Percentiles rank a stretch among this genome's conserved stretches.
Conservation (phyloP, 2,329 filamentous ascomycete genomes). For the Fusarium sp. region DNA sequence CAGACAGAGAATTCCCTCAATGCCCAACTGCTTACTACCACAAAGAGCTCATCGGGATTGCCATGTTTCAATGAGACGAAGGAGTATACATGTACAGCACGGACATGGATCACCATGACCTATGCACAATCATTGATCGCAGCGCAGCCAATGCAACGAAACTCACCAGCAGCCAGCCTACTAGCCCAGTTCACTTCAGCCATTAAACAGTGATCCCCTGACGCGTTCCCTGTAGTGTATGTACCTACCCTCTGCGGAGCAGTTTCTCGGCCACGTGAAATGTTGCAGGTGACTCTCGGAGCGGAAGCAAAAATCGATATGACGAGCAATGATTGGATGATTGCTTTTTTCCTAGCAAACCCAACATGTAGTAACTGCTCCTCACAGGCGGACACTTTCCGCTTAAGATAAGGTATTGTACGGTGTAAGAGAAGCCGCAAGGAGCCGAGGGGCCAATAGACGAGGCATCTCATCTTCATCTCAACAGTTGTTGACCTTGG, state of each 20-base stretch:
- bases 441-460: not conserved
- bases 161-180: not conserved
- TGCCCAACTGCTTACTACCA: not conserved
- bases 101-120: conserved; percentile 36
- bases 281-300: conserved; percentile 31
- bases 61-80: conserved; percentile 12
- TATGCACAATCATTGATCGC: conserved; percentile 24
- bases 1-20: not conserved
- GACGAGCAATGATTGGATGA: not conserved
- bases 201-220: conserved; percentile 7
- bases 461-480: not conserved
- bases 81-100: conserved; percentile 17
- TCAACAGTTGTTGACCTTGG: not conserved
- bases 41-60: not conserved
- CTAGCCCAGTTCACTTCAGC: not conserved
- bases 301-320: conserved; percentile 12
- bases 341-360: conserved; percentile 6
- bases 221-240: not conserved
- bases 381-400: conserved; percentile 4
- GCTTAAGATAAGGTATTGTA: not conserved
- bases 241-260: conserved; percentile 3
- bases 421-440: not conserved
- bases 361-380: not conserved
- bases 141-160: not conserved
- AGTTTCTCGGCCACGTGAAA: conserved; percentile 34